phyloP scores from a whole-genome alignment of 2,329 filamentous ascomycete genomes.

The Coccinonectria pachysandricola region DNA sequence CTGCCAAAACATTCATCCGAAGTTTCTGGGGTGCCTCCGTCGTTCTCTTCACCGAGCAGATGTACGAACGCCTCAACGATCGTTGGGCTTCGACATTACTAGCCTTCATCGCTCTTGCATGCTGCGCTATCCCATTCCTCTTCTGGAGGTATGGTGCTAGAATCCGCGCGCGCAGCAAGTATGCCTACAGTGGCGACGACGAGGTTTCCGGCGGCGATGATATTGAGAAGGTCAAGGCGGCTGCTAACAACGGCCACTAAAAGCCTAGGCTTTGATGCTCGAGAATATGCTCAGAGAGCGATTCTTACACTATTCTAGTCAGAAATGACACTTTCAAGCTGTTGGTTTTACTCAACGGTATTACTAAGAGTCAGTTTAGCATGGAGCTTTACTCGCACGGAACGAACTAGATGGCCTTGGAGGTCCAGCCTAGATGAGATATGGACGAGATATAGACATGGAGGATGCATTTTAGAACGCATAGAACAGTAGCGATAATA shows the following conservation, averaged over 20 bases:
- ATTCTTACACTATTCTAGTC: too few species aligned
- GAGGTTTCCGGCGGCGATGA: constrained; percentile 21
- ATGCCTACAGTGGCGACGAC: constrained; percentile 57
- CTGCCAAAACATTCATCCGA: constrained; percentile 71
- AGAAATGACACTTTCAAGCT: too few species aligned
- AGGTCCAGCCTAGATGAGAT: constrained; percentile 4
- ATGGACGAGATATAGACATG: constrained; percentile 4
- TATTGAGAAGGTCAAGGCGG: constrained; percentile 28
- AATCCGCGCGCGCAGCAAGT: constrained; percentile 61
- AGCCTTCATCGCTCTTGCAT: constrained; percentile 64
- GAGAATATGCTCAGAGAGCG: too few species aligned
- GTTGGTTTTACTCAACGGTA: too few species aligned
- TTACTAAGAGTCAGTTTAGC: too few species aligned
- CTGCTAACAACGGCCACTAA: constrained; percentile 20
- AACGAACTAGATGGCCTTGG: too few species aligned
- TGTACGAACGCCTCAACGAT: constrained; percentile 63
- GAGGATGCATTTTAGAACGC: constrained; percentile 4
- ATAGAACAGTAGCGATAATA: constrained; percentile 13
- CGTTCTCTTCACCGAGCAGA: constrained; percentile 73
- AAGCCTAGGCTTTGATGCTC: too few species aligned
- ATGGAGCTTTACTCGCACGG: too few species aligned
- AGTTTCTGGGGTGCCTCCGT: constrained; percentile 70
- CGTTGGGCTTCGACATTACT: constrained; percentile 68
- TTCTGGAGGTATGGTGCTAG: constrained; percentile 69
- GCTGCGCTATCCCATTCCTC: constrained; percentile 71